Evolutionary conservation across 257 asterid species (phyloP).

Genomic region (Paulownia fortunei): DNA sequence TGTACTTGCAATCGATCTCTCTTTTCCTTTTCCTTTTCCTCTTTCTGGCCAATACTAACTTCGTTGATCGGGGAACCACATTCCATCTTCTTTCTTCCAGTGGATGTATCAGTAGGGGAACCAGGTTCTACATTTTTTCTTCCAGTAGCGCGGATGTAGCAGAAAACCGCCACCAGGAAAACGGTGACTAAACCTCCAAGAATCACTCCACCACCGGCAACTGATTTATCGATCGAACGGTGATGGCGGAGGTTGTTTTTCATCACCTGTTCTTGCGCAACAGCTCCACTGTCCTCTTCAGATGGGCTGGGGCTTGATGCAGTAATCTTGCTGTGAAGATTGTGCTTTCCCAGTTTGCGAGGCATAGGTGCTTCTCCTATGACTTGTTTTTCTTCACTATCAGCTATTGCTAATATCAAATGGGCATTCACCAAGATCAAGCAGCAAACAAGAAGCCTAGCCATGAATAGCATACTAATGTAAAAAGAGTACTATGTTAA

Average conservation of each 20-base stretch:
- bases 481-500: too few species aligned
- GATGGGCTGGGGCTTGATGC: constrained; percentile 30
- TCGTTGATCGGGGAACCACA: background rate
- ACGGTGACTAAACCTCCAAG: constrained; percentile 39
- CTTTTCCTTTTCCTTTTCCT: too few species aligned
- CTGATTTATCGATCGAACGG: constrained; percentile 34
- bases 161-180: constrained; percentile 56
- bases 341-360: constrained; percentile 39
- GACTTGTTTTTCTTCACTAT: background rate
- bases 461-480: constrained; percentile 19
- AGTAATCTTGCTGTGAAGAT: background rate
- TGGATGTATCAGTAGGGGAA: constrained; percentile 31
- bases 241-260: constrained; percentile 28
- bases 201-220: constrained; percentile 44
- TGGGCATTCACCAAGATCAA: constrained; percentile 26
- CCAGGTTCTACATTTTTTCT: constrained; percentile 40
- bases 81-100: constrained; percentile 33
- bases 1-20: background rate
- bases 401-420: constrained; percentile 17
- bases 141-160: constrained; percentile 72
- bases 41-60: too few species aligned
- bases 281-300: constrained; percentile 27
- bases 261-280: constrained; percentile 24
- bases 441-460: constrained; percentile 32
- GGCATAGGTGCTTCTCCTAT: background rate